These are phyloP conservation scores for Prunus mongolica DNA, from an alignment of 306 rosid genomes.

Conservation along the genomic window DNA sequence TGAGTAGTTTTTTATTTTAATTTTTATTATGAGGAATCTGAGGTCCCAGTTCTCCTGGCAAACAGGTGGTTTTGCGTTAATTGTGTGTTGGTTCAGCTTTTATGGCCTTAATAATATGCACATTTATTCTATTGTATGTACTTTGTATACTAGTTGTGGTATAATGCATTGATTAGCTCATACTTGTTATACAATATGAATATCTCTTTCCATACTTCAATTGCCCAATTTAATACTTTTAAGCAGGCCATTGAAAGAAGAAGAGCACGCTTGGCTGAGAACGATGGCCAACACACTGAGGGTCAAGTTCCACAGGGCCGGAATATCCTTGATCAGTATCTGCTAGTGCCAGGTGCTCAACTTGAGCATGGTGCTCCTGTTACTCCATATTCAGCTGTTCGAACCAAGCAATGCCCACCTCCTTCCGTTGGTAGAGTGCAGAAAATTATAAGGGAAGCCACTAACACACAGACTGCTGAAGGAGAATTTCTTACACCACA, in stretches of 20 bases:
- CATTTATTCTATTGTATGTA: too few relatives aligned
- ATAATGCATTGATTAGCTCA: not conserved
- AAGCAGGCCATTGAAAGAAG: constrained; percentile 76
- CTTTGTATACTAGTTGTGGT: too few relatives aligned
- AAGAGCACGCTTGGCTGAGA: constrained; percentile 45
- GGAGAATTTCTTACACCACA: constrained; percentile 60
- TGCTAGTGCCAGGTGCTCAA: constrained; percentile 23
- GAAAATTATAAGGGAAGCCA: constrained; percentile 41
- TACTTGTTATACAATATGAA: not conserved
- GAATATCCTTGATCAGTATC: constrained; percentile 11
- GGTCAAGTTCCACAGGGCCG: constrained; percentile 28
- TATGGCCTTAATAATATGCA: too few relatives aligned
- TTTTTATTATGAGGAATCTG: not conserved
- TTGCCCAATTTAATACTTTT: not conserved
- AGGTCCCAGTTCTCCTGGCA: too few relatives aligned
- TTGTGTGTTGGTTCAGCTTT: too few relatives aligned
- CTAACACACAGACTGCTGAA: constrained; percentile 25
- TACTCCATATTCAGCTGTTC: constrained; percentile 18
- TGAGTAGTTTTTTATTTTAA: not conserved
- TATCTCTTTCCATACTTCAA: not conserved
- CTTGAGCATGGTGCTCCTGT: constrained; percentile 23
- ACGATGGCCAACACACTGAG: constrained; percentile 36
- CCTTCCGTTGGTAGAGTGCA: constrained; percentile 32
- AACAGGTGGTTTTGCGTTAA: too few relatives aligned
- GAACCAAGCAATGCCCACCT: constrained; percentile 9